Conservation (phyloP, 2,329 filamentous ascomycete genomes). For the Fusarium siculi region DNA sequence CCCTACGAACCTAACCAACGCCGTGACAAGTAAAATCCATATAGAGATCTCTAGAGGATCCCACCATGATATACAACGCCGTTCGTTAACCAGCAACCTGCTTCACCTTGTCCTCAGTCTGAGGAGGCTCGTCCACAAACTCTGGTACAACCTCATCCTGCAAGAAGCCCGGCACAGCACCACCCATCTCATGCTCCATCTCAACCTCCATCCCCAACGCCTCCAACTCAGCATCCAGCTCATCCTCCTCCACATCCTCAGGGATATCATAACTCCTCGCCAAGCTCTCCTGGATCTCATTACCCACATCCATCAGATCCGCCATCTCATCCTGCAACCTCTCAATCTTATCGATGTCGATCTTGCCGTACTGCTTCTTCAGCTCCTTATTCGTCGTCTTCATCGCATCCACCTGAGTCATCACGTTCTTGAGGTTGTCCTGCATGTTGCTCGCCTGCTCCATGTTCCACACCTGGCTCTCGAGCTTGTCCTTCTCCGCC, state of each 20-base stretch:
- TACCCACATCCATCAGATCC: slow-evolving; percentile 95
- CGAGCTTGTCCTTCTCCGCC: slow-evolving; percentile 89
- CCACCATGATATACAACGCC: background rate
- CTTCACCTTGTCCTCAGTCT: slow-evolving; percentile 78
- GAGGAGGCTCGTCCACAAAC: slow-evolving; percentile 92
- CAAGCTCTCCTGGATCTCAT: slow-evolving; percentile 97
- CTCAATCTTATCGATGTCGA: slow-evolving; percentile 98
- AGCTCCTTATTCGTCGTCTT: slow-evolving; percentile 96
- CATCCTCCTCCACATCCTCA: slow-evolving; percentile 95
- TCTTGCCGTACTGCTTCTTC: slow-evolving; percentile 93
- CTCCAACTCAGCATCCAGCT: slow-evolving; percentile 96
- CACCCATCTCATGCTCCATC: slow-evolving; percentile 75
- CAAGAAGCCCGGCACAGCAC: slow-evolving; percentile 83
- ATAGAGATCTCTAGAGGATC: background rate
- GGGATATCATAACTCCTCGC: slow-evolving; percentile 92
- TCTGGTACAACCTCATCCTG: slow-evolving; percentile 86
- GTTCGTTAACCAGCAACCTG: slow-evolving; percentile 71
- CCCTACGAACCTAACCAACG: slow-evolving; percentile 40
- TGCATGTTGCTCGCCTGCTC: slow-evolving; percentile 98
- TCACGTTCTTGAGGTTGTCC: slow-evolving; percentile 97
- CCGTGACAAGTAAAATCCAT: slow-evolving; percentile 18
- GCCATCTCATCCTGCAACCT: slow-evolving; percentile 99
- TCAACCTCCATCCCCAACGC: slow-evolving; percentile 94
- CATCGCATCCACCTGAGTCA: slow-evolving; percentile 98
- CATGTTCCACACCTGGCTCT: slow-evolving; percentile 98